These are phyloP conservation scores for Claviceps pusilla DNA, from an alignment of 2,329 filamentous ascomycete genomes.

Conservation along the genomic window DNA sequence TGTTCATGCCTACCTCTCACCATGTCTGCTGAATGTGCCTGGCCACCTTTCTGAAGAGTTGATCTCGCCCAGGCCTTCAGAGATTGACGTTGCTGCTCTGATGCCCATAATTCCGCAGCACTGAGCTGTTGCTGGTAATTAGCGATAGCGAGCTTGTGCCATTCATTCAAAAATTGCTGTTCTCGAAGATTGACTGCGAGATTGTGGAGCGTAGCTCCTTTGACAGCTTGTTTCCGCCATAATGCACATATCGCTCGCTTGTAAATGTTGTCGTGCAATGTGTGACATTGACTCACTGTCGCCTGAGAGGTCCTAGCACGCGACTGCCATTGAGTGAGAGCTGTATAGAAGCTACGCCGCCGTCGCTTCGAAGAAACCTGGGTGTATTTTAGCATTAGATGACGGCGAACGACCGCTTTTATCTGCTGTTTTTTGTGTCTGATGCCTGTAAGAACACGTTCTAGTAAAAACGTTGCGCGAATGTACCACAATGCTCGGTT, in stretches of 20 bases:
- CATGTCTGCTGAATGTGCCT: constrained; percentile 22
- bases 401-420: constrained; percentile 16
- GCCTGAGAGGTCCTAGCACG: constrained; percentile 6
- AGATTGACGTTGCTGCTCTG: constrained; percentile 17
- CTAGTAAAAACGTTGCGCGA: constrained; percentile 14
- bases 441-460: constrained; percentile 13
- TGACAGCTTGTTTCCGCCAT: constrained; percentile 11
- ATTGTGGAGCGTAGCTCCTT: background rate
- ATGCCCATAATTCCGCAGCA: constrained; percentile 19
- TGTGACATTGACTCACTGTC: constrained; percentile 8
- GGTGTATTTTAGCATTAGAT: constrained; percentile 22
- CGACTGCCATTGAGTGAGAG: constrained; percentile 18
- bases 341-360: constrained; percentile 18
- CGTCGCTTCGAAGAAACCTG: constrained; percentile 19
- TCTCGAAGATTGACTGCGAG: background rate
- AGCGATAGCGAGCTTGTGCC: constrained; percentile 9
- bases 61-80: constrained; percentile 24
- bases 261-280: constrained; percentile 5
- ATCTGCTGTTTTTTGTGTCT: constrained; percentile 13
- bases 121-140: constrained; percentile 13
- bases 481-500: constrained; percentile 18
- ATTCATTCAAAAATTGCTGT: constrained; percentile 7
- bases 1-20: constrained; percentile 18
- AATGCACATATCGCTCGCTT: constrained; percentile 4
- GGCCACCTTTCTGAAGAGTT: constrained; percentile 21